Base-by-base conservation (phyloP, 2,329 filamentous ascomycete species). In the Diaporthe velutina region DNA sequence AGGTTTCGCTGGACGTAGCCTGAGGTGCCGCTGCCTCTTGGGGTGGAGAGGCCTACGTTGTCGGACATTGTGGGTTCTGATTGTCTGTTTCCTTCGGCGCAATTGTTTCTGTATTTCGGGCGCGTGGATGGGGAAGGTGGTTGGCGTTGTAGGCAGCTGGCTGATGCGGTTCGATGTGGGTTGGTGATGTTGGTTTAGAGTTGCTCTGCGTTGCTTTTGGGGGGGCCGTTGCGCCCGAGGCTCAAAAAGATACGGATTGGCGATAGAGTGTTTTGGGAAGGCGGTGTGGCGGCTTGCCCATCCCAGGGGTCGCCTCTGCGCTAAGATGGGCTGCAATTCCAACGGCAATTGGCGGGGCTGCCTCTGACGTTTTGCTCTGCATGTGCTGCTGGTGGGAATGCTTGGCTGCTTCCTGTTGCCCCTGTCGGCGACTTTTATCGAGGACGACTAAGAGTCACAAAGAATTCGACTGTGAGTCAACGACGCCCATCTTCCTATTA, bases 1-100 rank as follows among this genome's bases (percentile, higher is more conserved):
- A 95, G 91, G 86, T 98, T 99, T 84, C 95, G 95, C 85, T 98
- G 96, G 73, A 99, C 96, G 83, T 98, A 98, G 82, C 97, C 97
- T 1, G 96, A 98, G 74, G 97, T 99, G 64, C 97, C 97, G 82
- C 94, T 98, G 79, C 97, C 97, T 81, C 97, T 93, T 4, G 97
- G 97, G 6, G 97, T 99, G 74, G 93, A 92, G 80, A 99, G 95
- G 74, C 97, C 97, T 81, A 99, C 97, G 86, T 99, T 99, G 78
- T 97, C 95, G 76, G 96, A 97, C 97, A 98, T 98, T 79, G 45
- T 64, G 33, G 22, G 6, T 33, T 50, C 38, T 15, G n/a, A n/a
- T 66, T 10, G 19, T 13, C 4, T 40, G 10, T 25, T 12, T 60
- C 22, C 22, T 60, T 30, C n/a, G 40, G 3, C 35, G n/a, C 22